Conservation (phyloP, 2,329 filamentous ascomycete genomes). For the Dactylella cylindrospora region DNA sequence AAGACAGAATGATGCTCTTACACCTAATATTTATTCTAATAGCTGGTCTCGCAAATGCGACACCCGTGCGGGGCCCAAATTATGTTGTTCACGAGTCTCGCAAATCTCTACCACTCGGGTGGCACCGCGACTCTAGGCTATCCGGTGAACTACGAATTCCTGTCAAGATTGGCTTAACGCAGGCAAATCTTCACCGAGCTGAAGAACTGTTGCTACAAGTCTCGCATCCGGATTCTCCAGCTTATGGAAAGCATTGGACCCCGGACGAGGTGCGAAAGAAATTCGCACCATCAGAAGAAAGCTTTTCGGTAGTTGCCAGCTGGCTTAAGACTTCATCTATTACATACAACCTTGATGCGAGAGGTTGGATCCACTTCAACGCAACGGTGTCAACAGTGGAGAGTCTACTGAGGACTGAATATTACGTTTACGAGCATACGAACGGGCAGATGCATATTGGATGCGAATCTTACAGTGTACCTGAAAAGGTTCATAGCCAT, state of each 20-base stretch:
- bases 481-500: constrained; percentile 51
- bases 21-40: too few species aligned
- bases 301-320: constrained; percentile 16
- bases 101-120: constrained; percentile 23
- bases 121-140: constrained; percentile 26
- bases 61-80: too few species aligned
- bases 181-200: constrained; percentile 56
- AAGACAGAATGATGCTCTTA: too few species aligned
- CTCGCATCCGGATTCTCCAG: constrained; percentile 54
- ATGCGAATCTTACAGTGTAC: constrained; percentile 54
- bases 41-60: too few species aligned
- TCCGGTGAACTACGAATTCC: constrained; percentile 36
- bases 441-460: constrained; percentile 51
- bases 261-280: constrained; percentile 54
- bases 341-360: constrained; percentile 19
- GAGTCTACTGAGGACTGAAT: constrained; percentile 19
- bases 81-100: constrained; percentile 37
- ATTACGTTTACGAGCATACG: constrained; percentile 38
- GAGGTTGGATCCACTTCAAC: constrained; percentile 35
- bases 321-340: constrained; percentile 22
- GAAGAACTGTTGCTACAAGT: constrained; percentile 56
- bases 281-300: constrained; percentile 52
- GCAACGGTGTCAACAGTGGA: constrained; percentile 21
- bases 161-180: constrained; percentile 54
- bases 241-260: constrained; percentile 58